Base-by-base conservation (phyloP, 2,329 filamentous ascomycete species). In the Aspergillus fijiensis region DNA sequence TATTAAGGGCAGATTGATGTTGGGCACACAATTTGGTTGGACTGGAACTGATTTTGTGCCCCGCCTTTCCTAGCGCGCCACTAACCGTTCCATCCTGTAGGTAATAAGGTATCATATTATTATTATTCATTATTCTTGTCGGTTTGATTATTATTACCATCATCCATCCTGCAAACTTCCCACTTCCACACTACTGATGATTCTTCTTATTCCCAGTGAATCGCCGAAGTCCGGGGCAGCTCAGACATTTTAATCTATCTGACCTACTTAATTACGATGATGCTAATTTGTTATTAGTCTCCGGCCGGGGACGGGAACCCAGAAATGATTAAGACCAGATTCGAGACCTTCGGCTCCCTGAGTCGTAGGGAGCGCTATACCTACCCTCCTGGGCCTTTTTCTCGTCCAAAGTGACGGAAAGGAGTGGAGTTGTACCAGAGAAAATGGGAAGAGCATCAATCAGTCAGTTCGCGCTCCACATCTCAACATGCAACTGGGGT, bases 401-500 rank as follows among this genome's bases (percentile, higher is more conserved):
- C 27, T 51, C 27, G 53, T 48, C 27, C 42, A 49, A 45, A 39
- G 51, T 27, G 29, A 42, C 35, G 31, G 42, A n/a, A 35, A 33
- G n/a, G 52, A 31, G 51, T 59, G 39, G 33, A 54, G 45, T 47
- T 21, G 11, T n/a, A 51, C 51, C 27, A 57, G 16, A 12, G 16
- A 51, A 39, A 61, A 55, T 9, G 35, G 55, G 55, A 55, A 54
- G 50, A 45, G 57, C 27, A 47, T 52, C 39, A 45, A 45, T 45
- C 48, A 49, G 59, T 45, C 48, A 49, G 59, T 55, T 54, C 51
- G 57, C 59, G 59, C 42, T 55, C 53, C 53, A 55, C 53, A 42
- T 33, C 48, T 27, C 50, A 52, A 51, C 49, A n/a, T 35, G 47
- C n/a, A 48, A 52, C 58, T 29, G 31, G 48, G 59, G 61, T 49